A percentile compares a stretch with the other conserved stretches of the same genome.
phyloP scores from a whole-genome alignment of 352 stramenopile species.

The Globisporangium rhizosaccharum region DNA sequence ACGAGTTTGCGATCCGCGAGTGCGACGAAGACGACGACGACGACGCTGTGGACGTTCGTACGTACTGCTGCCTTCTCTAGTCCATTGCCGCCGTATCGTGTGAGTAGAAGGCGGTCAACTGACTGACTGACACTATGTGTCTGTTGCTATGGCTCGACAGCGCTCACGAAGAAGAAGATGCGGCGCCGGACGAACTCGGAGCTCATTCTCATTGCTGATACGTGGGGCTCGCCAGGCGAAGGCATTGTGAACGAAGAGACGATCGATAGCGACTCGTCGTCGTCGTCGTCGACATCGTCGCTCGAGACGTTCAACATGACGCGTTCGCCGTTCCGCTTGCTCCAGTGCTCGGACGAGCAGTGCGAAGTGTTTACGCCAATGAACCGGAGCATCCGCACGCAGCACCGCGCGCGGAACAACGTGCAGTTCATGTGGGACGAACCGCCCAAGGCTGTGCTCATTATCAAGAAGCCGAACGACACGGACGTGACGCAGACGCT shows the following conservation, averaged over 20 bases:
- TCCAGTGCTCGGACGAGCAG: conserved; percentile 86
- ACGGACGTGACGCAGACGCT: conserved; percentile 68
- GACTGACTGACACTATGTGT: neutral
- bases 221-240: conserved; percentile 61
- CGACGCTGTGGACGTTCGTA: neutral
- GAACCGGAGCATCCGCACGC: conserved; percentile 83
- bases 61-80: neutral
- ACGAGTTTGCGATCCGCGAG: conserved; percentile 6
- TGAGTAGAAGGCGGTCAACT: no score
- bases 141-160: conserved; percentile 7
- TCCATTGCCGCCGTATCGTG: neutral
- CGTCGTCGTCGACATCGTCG: conserved; percentile 25
- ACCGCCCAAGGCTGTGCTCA: conserved; percentile 67
- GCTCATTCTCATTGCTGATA: conserved; percentile 78
- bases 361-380: conserved; percentile 84
- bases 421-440: conserved; percentile 89
- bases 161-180: conserved; percentile 45
- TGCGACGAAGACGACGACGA: conserved; percentile 18
- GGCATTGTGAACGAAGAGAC: conserved; percentile 68
- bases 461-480: conserved; percentile 89
- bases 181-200: conserved; percentile 81
- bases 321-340: conserved; percentile 64
- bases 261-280: conserved; percentile 42
- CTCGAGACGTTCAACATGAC: conserved; percentile 29
- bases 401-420: conserved; percentile 83